Evolutionary conservation across 495 filamentous ascomycete genomes (phyloP).

Genomic region (Daldinia concentrica): DNA sequence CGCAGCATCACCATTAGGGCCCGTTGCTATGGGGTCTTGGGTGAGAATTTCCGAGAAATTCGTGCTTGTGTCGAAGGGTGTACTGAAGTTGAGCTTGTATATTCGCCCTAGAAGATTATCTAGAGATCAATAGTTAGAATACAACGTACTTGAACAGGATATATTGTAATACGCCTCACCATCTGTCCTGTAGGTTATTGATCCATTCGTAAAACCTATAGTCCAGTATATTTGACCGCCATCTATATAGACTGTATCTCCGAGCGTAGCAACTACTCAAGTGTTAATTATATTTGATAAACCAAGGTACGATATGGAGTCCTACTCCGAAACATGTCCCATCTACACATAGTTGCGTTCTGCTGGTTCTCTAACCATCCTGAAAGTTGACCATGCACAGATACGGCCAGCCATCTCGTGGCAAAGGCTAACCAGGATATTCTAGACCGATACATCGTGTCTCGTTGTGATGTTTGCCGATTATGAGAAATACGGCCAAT

Average conservation of each 20-base stretch:
- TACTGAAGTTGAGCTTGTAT: slow-evolving; percentile 67
- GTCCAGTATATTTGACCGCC: slow-evolving; percentile 66
- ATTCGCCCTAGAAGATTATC: slow-evolving; percentile 59
- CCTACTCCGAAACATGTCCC: slow-evolving; percentile 64
- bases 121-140: slow-evolving; percentile 31
- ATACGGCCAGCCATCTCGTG: slow-evolving; percentile 38
- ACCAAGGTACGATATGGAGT: not conserved
- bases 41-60: slow-evolving; percentile 63
- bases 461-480: slow-evolving; percentile 16
- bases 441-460: slow-evolving; percentile 39
- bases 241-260: slow-evolving; percentile 74
- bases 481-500: slow-evolving; percentile 15
- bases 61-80: slow-evolving; percentile 62
- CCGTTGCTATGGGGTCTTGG: slow-evolving; percentile 52
- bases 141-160: slow-evolving; percentile 6
- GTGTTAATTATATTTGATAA: slow-evolving; percentile 28
- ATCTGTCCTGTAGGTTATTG: slow-evolving; percentile 41
- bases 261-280: slow-evolving; percentile 65
- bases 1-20: slow-evolving; percentile 51
- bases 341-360: slow-evolving; percentile 67
- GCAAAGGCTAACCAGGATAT: slow-evolving; percentile 40
- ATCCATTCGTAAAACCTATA: slow-evolving; percentile 54
- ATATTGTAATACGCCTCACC: slow-evolving; percentile 44
- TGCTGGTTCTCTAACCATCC: slow-evolving; percentile 56
- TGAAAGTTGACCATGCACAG: slow-evolving; percentile 44